Conservation (phyloP, 2,329 filamentous ascomycete species). For the Hypomyces rosellus region DNA sequence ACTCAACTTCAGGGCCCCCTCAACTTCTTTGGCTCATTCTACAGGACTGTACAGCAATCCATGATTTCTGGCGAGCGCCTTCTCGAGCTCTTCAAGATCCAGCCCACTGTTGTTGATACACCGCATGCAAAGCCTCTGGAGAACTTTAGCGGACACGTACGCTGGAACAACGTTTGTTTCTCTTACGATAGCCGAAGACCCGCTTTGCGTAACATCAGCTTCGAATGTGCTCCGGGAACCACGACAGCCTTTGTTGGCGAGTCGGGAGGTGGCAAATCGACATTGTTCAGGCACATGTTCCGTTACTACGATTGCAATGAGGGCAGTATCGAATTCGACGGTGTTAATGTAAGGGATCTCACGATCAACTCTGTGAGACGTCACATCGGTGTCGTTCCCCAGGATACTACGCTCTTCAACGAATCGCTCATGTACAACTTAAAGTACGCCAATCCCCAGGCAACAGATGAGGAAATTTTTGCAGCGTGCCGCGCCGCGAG, state of each 20-base stretch:
- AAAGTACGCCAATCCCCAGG: constrained; percentile 76
- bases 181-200: constrained; percentile 82
- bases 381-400: constrained; percentile 92
- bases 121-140: constrained; percentile 57
- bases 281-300: constrained; percentile 90
- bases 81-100: constrained; percentile 92
- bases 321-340: constrained; percentile 80
- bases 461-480: constrained; percentile 74
- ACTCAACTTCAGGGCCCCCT: constrained; percentile 73
- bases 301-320: constrained; percentile 85
- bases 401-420: constrained; percentile 94
- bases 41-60: constrained; percentile 88
- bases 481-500: constrained; percentile 79
- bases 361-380: constrained; percentile 90
- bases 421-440: constrained; percentile 94
- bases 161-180: constrained; percentile 85
- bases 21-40: constrained; percentile 91
- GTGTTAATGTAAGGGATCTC: constrained; percentile 72
- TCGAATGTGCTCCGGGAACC: constrained; percentile 81
- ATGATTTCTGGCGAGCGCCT: constrained; percentile 97
- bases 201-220: constrained; percentile 75
- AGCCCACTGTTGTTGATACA: constrained; percentile 80
- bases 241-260: constrained; percentile 95
- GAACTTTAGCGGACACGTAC: constrained; percentile 72
- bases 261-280: constrained; percentile 95